Base-by-base conservation (phyloP, 2,329 filamentous ascomycete species). In the Fusarium fracticaudum region DNA sequence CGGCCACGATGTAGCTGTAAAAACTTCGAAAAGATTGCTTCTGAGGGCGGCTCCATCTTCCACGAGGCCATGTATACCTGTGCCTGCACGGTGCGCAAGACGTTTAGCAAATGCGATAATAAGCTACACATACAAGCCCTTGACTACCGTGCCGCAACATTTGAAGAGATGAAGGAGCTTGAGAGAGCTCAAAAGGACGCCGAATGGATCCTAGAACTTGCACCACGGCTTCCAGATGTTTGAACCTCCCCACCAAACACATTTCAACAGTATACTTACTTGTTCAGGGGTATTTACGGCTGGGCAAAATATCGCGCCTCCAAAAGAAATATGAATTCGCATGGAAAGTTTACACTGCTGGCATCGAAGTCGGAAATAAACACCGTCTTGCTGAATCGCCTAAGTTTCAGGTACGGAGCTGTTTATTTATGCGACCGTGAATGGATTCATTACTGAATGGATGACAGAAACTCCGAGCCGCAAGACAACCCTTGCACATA, bases 151-250 rank as follows among this genome's bases (percentile, higher is more conserved):
- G 83, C 83, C 24, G 84, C 83, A 6, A 83, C 81, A 1, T 84
- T 84, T 62, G 83, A 85, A 64, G 80, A 80, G 29, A 74, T 85
- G 43, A 74, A 77, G 13, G 80, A 84, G 61, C 75, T 85, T 6
- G 80, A 79, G 10, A 80, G 81, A 31, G 84, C 84, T 20, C 79
- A 76, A 66, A 79, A 71, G 40, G 84, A 85, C 61, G 84, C 84
- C 14, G 82, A 84, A 73, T 85, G 84, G 83, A 81, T 86, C 29
- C 69, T 86, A 24, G 83, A 85, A 61, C 79, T 86, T 47, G 82
- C 84, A 11, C 84, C 84, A 29, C 77, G 80, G 41, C 75, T 82
- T 4, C 80, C 84, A 22, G 83, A 86, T 72, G 84, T 85, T 76
- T 43, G 80, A 44, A 14, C 11, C 8, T 15, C n/a, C 43, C 26